These are phyloP conservation scores for Ustilaginoidea virens DNA, from an alignment of 2,329 filamentous ascomycete species.

Conservation along the genomic window DNA sequence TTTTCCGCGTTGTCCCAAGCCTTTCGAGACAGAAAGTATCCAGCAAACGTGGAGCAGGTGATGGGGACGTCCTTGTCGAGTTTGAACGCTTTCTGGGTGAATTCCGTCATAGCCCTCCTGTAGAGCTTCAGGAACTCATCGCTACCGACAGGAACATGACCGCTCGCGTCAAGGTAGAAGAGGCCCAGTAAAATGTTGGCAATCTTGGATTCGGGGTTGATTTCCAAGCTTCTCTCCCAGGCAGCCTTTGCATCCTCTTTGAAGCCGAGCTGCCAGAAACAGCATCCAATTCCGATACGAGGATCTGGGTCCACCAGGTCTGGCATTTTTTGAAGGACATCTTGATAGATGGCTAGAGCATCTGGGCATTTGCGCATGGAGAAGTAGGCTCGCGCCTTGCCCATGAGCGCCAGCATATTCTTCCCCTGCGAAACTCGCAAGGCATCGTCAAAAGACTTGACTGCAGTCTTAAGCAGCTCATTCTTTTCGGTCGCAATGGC, in stretches of 20 bases:
- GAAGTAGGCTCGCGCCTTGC: slow-evolving; percentile 74
- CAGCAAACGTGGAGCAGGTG: slow-evolving; percentile 78
- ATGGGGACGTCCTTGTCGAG: slow-evolving; percentile 81
- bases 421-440: slow-evolving; percentile 68
- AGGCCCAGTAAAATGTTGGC: slow-evolving; percentile 82
- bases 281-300: slow-evolving; percentile 88
- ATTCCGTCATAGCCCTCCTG: slow-evolving; percentile 87
- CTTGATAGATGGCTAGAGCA: slow-evolving; percentile 72
- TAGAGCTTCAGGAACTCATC: slow-evolving; percentile 74
- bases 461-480: slow-evolving; percentile 68
- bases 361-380: slow-evolving; percentile 77
- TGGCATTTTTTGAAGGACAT: slow-evolving; percentile 72
- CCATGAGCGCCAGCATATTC: slow-evolving; percentile 86
- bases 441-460: slow-evolving; percentile 92
- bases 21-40: slow-evolving; percentile 77
- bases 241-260: slow-evolving; percentile 83
- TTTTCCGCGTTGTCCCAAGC: slow-evolving; percentile 68
- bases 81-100: slow-evolving; percentile 88
- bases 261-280: slow-evolving; percentile 90
- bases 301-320: slow-evolving; percentile 85
- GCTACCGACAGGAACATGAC: slow-evolving; percentile 67
- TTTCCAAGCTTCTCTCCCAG: slow-evolving; percentile 76
- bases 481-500: slow-evolving; percentile 57
- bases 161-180: slow-evolving; percentile 78
- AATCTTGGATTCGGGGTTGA: slow-evolving; percentile 71